Evolutionary conservation across 768 basidiomycete species (phyloP).

Genomic region (Trametes coccinea): DNA sequence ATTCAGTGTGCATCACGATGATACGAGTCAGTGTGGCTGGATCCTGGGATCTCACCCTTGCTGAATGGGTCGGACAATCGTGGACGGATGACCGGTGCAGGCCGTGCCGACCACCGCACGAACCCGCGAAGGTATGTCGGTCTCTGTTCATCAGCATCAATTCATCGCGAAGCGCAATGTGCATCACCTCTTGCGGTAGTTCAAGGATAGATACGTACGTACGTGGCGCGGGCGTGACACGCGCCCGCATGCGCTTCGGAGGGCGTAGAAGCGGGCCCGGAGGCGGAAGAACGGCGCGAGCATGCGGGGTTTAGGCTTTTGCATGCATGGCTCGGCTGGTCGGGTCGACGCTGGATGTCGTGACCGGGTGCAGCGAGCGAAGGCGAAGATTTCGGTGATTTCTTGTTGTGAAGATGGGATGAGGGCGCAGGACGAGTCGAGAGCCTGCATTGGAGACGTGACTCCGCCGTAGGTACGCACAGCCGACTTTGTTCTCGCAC

Average conservation of each 20-base stretch:
- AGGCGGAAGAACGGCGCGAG: conserved; percentile 3
- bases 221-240: not conserved
- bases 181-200: not conserved
- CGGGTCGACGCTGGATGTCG: not conserved
- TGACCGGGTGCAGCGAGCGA: not conserved
- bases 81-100: not conserved
- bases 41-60: not conserved
- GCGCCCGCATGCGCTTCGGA: not conserved
- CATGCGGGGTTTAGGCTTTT: conserved; percentile 14
- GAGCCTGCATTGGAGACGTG: no score
- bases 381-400: no score
- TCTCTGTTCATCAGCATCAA: not conserved
- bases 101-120: not conserved
- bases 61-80: not conserved
- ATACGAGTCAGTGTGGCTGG: not conserved
- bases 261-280: not conserved
- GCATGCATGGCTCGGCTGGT: not conserved
- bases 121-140: not conserved
- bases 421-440: no score
- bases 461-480: no score
- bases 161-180: not conserved
- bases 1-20: not conserved
- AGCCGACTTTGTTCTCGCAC: not conserved
- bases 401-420: no score
- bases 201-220: not conserved